These are phyloP conservation scores for Sphaerulina vaccinii DNA, from an alignment of 2,329 filamentous ascomycete genomes.

Conservation along the genomic window DNA sequence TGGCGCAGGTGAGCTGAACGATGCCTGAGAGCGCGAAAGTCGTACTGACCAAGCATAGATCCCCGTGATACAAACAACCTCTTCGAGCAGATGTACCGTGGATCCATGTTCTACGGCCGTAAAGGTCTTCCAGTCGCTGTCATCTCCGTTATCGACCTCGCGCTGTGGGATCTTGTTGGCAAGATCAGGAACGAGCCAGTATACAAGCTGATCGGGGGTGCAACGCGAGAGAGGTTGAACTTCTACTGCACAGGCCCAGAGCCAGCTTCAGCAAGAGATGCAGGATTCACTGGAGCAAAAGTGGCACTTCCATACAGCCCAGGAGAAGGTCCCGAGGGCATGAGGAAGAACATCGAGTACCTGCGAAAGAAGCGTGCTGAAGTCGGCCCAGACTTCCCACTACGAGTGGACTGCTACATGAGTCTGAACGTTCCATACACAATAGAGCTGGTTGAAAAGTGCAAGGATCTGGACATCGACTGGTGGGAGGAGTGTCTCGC, in stretches of 20 bases:
- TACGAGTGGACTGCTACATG: constrained; percentile 98
- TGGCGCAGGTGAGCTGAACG: constrained; percentile 58
- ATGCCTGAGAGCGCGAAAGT: not conserved
- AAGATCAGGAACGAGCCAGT: constrained; percentile 91
- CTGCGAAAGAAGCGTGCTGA: constrained; percentile 78
- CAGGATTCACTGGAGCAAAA: constrained; percentile 90
- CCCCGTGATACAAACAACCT: constrained; percentile 87
- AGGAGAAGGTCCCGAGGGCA: constrained; percentile 76
- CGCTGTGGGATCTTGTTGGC: constrained; percentile 86
- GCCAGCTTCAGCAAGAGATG: constrained; percentile 72
- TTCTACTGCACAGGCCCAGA: constrained; percentile 96
- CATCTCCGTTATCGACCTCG: constrained; percentile 91
- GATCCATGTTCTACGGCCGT: constrained; percentile 93
- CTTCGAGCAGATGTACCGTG: constrained; percentile 96
- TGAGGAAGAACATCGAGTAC: constrained; percentile 88
- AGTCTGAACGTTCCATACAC: constrained; percentile 89
- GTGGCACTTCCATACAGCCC: constrained; percentile 87
- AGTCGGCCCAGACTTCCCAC: constrained; percentile 84
- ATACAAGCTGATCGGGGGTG: constrained; percentile 89
- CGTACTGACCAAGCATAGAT: constrained; percentile 52
- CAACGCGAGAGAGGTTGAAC: constrained; percentile 76
- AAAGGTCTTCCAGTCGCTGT: constrained; percentile 88
- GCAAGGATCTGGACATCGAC: constrained; percentile 81
- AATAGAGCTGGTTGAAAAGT: constrained; percentile 83
- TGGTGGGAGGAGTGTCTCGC: constrained; percentile 97